These are phyloP conservation scores for Saccharomyces hybrid DNA, from an alignment of 1,139 yeast species.

Conservation along the genomic window DNA sequence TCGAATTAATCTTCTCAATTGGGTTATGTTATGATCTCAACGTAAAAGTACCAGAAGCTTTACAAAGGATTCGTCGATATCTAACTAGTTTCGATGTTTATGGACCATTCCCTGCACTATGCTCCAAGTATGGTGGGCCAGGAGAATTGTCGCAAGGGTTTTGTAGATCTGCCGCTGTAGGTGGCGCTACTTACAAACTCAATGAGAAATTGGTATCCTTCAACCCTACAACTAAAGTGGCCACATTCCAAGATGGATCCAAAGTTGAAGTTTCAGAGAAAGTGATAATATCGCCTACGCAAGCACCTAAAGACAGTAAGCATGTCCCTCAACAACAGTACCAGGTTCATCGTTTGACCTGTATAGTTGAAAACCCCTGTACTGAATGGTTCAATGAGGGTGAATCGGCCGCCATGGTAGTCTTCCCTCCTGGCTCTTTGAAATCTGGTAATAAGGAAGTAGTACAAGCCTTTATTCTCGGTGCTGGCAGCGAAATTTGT, in stretches of 20 bases:
- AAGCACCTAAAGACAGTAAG: slow-evolving; percentile 41
- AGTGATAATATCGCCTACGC: slow-evolving; percentile 64
- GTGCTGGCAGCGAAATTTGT: slow-evolving; percentile 84
- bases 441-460: slow-evolving; percentile 58
- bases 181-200: slow-evolving; percentile 88
- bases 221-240: slow-evolving; percentile 59
- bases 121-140: slow-evolving; percentile 90
- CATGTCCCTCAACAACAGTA: slow-evolving; percentile 37
- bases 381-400: slow-evolving; percentile 84
- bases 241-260: slow-evolving; percentile 71
- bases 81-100: slow-evolving; percentile 82
- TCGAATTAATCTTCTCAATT: slow-evolving; percentile 76
- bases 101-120: slow-evolving; percentile 88
- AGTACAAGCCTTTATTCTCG: slow-evolving; percentile 81
- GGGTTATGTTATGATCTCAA: slow-evolving; percentile 62
- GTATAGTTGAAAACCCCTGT: slow-evolving; percentile 81
- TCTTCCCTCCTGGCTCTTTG: slow-evolving; percentile 82
- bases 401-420: slow-evolving; percentile 79
- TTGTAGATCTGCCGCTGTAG: slow-evolving; percentile 96
- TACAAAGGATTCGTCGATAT: slow-evolving; percentile 75
- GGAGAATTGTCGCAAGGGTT: slow-evolving; percentile 96
- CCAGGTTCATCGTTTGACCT: slow-evolving; percentile 65
- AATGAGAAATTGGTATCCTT: slow-evolving; percentile 55
- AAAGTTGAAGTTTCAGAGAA: slow-evolving; percentile 68
- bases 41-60: slow-evolving; percentile 63